A percentile compares a stretch with the other conserved stretches of the same genome.
These are phyloP conservation scores for Serendipita sp. DNA, from an alignment of 768 basidiomycete species.

Conservation along the genomic window DNA sequence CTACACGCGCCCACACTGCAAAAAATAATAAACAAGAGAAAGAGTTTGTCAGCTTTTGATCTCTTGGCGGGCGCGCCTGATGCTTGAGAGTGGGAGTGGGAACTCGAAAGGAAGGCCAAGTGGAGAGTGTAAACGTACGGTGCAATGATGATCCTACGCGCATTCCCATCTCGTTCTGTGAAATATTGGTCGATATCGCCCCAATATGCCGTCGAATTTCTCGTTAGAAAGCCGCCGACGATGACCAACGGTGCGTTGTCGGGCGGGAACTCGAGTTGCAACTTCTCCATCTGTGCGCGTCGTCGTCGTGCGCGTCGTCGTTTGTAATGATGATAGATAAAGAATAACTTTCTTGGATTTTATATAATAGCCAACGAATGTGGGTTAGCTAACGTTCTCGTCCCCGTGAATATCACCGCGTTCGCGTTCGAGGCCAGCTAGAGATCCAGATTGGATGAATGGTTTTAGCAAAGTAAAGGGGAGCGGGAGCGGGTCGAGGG, in stretches of 20 bases:
- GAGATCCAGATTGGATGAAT: too few species aligned
- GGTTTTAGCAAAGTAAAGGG: too few species aligned
- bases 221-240: constrained; percentile 33
- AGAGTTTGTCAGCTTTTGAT: background rate
- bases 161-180: constrained; percentile 10
- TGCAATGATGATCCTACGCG: constrained; percentile 17
- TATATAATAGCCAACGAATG: too few species aligned
- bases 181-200: constrained; percentile 24
- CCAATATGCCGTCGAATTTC: constrained; percentile 24
- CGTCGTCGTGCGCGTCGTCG: too few species aligned
- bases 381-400: too few species aligned
- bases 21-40: background rate
- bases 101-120: constrained; percentile 3
- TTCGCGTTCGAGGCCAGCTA: too few species aligned
- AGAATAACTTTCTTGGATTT: too few species aligned
- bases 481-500: too few species aligned
- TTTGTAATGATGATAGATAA: too few species aligned
- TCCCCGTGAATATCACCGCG: too few species aligned
- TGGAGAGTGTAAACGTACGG: constrained; percentile 13
- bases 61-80: background rate
- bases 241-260: constrained; percentile 24
- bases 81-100: constrained; percentile 10
- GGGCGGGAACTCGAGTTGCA: background rate
- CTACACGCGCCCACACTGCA: constrained; percentile 34
- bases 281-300: too few species aligned